phyloP scores from a whole-genome alignment of 2,329 filamentous ascomycete genomes.

The Aquanectria penicillioides region DNA sequence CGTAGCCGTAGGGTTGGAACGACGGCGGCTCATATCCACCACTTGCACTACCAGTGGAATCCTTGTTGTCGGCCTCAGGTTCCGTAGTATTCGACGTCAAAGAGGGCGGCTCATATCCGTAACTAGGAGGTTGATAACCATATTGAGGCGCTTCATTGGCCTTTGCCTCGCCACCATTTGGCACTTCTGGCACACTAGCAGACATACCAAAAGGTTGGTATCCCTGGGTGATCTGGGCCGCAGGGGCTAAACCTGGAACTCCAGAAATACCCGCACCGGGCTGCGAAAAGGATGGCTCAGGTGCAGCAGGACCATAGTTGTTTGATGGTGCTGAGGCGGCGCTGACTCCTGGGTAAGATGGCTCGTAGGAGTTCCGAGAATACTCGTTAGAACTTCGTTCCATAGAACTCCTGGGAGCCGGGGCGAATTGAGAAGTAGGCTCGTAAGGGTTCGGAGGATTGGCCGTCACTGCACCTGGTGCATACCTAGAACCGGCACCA shows the following conservation, averaged over 20 bases:
- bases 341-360: slow-evolving; percentile 36
- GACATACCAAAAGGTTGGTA: slow-evolving; percentile 45
- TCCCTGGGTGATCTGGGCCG: slow-evolving; percentile 39
- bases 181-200: slow-evolving; percentile 30
- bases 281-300: slow-evolving; percentile 15
- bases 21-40: slow-evolving; percentile 70
- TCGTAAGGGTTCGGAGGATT: slow-evolving; percentile 42
- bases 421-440: slow-evolving; percentile 62
- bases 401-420: slow-evolving; percentile 44
- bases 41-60: slow-evolving; percentile 41
- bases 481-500: slow-evolving; percentile 52
- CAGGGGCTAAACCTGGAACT: slow-evolving; percentile 33
- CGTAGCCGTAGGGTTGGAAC: slow-evolving; percentile 68
- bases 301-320: slow-evolving; percentile 32
- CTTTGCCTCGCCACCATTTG: slow-evolving; percentile 19
- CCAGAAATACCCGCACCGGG: slow-evolving; percentile 10
- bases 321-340: slow-evolving; percentile 22
- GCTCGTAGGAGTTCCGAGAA: slow-evolving; percentile 50
- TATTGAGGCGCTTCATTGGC: slow-evolving; percentile 34
- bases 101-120: slow-evolving; percentile 62
- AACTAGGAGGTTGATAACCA: slow-evolving; percentile 58
- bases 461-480: slow-evolving; percentile 38
- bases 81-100: slow-evolving; percentile 39
- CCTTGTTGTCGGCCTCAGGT: slow-evolving; percentile 2
- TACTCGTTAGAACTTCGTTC: slow-evolving; percentile 46